A percentile compares a stretch with the other conserved stretches of the same genome.
Conservation (phyloP, 2,329 filamentous ascomycete species). For the Cadophora luteo-olivacea region DNA sequence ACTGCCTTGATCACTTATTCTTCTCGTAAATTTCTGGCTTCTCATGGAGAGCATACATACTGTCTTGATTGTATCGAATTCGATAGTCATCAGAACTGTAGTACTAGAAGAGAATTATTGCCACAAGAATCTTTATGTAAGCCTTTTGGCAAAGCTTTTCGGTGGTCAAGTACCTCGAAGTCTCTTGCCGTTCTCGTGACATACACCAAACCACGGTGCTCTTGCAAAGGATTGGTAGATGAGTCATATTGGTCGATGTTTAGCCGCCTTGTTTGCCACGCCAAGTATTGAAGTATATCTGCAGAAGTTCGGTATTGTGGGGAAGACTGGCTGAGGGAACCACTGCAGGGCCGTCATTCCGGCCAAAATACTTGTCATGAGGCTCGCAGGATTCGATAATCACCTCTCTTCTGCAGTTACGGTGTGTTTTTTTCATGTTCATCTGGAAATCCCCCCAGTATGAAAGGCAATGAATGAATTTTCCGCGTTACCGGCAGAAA, state of each 20-base stretch:
- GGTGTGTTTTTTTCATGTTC: neutral
- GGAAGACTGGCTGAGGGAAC: no score
- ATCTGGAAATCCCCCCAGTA: neutral
- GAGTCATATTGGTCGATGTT: neutral
- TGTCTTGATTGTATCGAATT: no score
- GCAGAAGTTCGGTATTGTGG: neutral
- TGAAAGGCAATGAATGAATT: no score
- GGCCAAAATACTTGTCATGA: neutral
- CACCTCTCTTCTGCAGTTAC: neutral
- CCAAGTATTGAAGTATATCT: neutral
- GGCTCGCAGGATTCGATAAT: neutral
- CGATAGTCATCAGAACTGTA: no score
- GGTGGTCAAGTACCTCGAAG: neutral
- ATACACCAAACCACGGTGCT: neutral
- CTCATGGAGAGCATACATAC: no score
- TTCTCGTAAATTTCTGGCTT: no score
- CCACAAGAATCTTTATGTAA: neutral
- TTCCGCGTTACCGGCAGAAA: no score
- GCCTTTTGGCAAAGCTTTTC: neutral
- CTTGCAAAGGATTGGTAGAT: neutral
- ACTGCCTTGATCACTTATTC: no score
- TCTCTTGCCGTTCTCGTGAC: neutral
- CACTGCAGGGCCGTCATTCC: neutral
- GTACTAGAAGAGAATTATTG: no score
- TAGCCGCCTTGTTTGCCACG: neutral